A percentile compares a stretch with the other conserved stretches of the same genome.
phyloP scores from a whole-genome alignment of 2,329 filamentous ascomycete species.

The Colletotrichum sp. region DNA sequence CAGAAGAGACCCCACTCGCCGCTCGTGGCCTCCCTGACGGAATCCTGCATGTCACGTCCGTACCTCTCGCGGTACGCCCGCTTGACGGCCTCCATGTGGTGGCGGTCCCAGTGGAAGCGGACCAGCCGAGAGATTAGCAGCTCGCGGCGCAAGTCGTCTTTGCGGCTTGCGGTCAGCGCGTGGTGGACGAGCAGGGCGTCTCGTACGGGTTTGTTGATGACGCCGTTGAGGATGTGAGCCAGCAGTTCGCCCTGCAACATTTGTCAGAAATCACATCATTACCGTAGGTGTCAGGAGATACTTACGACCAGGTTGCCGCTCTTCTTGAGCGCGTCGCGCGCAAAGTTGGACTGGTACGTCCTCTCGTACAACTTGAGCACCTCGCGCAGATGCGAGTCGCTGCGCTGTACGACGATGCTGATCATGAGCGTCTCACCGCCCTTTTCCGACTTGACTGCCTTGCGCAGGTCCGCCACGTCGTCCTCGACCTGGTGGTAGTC shows the following conservation, averaged over 20 bases:
- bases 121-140: slow-evolving; percentile 88
- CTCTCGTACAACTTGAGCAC: slow-evolving; percentile 79
- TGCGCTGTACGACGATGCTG: slow-evolving; percentile 79
- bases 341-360: slow-evolving; percentile 80
- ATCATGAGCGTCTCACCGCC: slow-evolving; percentile 92
- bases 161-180: slow-evolving; percentile 77
- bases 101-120: slow-evolving; percentile 88
- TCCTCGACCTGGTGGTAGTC: slow-evolving; percentile 68
- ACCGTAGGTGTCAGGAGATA: slow-evolving; percentile 29
- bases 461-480: slow-evolving; percentile 76
- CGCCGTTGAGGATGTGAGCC: slow-evolving; percentile 93
- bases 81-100: slow-evolving; percentile 82
- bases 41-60: slow-evolving; percentile 73
- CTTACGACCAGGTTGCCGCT: slow-evolving; percentile 91
- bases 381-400: slow-evolving; percentile 82
- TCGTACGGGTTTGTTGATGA: slow-evolving; percentile 93
- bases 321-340: slow-evolving; percentile 84
- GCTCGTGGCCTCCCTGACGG: slow-evolving; percentile 77
- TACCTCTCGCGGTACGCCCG: slow-evolving; percentile 82
- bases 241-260: slow-evolving; percentile 82
- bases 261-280: not conserved
- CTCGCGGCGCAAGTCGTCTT: slow-evolving; percentile 78
- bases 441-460: slow-evolving; percentile 71
- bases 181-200: slow-evolving; percentile 92
- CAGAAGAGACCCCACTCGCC: slow-evolving; percentile 82